Percentiles rank a stretch among this genome's conserved stretches.
These are phyloP conservation scores for Talaromyces trachyspermus DNA, from an alignment of 495 filamentous ascomycete species.

Conservation along the genomic window DNA sequence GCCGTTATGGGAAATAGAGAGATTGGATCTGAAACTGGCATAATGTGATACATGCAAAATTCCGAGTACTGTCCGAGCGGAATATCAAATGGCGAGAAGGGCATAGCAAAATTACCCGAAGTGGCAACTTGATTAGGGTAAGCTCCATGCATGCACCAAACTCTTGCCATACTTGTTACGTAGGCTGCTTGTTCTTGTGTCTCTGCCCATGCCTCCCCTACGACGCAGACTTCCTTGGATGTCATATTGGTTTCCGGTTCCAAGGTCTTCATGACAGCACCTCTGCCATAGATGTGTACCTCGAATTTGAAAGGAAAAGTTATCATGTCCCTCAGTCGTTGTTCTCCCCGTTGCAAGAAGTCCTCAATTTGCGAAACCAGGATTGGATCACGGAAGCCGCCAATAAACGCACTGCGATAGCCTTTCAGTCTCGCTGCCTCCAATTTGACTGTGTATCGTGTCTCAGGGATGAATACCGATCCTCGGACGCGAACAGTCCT, in stretches of 20 bases:
- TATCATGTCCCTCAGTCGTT: constrained; percentile 15
- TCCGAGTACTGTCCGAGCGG: constrained; percentile 24
- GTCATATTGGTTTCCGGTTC: neutral
- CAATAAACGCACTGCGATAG: constrained; percentile 31
- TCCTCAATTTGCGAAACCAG: constrained; percentile 24
- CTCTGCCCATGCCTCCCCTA: constrained; percentile 30
- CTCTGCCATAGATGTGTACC: constrained; percentile 18
- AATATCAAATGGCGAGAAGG: constrained; percentile 26
- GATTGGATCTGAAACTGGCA: constrained; percentile 26
- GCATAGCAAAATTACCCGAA: constrained; percentile 34
- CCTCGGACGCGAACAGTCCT: constrained; percentile 23
- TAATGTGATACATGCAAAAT: constrained; percentile 40
- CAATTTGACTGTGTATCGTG: constrained; percentile 32
- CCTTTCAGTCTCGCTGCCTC: constrained; percentile 29
- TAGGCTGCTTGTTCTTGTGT: constrained; percentile 30
- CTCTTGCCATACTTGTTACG: constrained; percentile 24
- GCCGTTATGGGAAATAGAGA: constrained; percentile 5
- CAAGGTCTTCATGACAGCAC: constrained; percentile 10
- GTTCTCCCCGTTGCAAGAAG: constrained; percentile 17
- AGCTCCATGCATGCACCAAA: constrained; percentile 27
- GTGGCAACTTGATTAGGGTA: constrained; percentile 35
- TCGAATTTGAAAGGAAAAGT: constrained; percentile 3
- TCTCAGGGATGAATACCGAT: constrained; percentile 19
- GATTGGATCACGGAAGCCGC: constrained; percentile 33
- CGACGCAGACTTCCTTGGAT: constrained; percentile 23